Evolutionary conservation across 306 rosid genomes (phyloP).

Genomic region (Sophora flavescens): DNA sequence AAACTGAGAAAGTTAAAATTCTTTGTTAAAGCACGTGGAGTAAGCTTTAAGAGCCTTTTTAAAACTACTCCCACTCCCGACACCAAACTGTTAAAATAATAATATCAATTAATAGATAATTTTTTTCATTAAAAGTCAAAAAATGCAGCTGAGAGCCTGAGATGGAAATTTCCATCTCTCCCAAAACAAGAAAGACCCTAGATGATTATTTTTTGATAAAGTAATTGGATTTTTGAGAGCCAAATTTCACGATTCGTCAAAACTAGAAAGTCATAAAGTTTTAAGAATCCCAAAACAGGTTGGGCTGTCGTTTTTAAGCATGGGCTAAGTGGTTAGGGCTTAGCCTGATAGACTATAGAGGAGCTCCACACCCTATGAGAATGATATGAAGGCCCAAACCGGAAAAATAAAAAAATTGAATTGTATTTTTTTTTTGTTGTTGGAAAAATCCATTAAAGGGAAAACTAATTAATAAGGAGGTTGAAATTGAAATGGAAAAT

Average conservation of each 20-base stretch:
- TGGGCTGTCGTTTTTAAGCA: neutral
- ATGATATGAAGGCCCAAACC: neutral
- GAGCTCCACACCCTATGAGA: neutral
- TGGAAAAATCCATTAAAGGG: neutral
- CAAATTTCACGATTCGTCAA: neutral
- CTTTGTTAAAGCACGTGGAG: neutral
- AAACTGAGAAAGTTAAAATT: neutral
- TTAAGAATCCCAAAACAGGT: neutral
- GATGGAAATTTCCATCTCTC: neutral
- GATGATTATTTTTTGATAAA: neutral
- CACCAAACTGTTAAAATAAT: neutral
- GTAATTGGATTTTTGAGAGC: neutral
- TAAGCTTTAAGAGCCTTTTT: neutral
- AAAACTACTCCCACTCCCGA: neutral
- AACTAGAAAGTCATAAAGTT: neutral
- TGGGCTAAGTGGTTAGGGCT: neutral
- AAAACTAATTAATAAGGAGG: slow-evolving; percentile 10
- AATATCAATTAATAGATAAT: neutral
- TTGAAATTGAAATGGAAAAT: slow-evolving; percentile 18
- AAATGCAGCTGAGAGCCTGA: neutral
- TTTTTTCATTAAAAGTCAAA: neutral
- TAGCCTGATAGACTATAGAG: neutral
- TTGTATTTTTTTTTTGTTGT: neutral
- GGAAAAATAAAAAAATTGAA: neutral
- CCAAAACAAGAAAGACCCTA: neutral